These are phyloP conservation scores for Paraphoma sp. DNA, from an alignment of 2,329 filamentous ascomycete genomes.

Conservation along the genomic window DNA sequence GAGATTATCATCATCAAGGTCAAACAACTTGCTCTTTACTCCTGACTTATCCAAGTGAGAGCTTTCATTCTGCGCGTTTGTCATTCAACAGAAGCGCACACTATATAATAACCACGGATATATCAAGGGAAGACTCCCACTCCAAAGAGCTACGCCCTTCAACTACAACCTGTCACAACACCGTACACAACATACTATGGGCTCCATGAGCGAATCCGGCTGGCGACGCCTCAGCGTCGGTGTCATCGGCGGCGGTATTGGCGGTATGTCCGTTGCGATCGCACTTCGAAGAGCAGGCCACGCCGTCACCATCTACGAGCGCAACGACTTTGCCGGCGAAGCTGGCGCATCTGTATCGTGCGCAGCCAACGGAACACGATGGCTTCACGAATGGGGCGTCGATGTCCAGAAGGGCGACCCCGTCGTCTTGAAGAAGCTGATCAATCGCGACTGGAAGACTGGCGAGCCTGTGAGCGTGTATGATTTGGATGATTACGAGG, in stretches of 20 bases:
- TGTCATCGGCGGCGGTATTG: constrained; percentile 61
- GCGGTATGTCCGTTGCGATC: constrained; percentile 59
- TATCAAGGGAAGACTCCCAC: too few relatives aligned
- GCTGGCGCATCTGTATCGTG: constrained; percentile 62
- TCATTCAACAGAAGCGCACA: too few relatives aligned
- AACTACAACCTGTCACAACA: not conserved
- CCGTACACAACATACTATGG: not conserved
- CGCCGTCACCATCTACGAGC: constrained; percentile 69
- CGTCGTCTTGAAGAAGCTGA: constrained; percentile 69
- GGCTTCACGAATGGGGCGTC: constrained; percentile 72
- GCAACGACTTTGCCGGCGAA: constrained; percentile 70
- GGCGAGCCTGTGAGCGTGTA: constrained; percentile 71
- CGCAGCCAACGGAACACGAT: constrained; percentile 73
- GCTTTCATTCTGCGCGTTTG: too few relatives aligned
- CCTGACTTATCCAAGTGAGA: too few relatives aligned
- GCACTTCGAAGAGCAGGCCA: constrained; percentile 62
- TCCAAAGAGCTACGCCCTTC: too few relatives aligned
- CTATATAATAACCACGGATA: too few relatives aligned
- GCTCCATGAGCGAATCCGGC: constrained; percentile 9
- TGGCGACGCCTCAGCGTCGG: constrained; percentile 44
- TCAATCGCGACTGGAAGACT: constrained; percentile 74
- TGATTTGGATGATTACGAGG: constrained; percentile 68
- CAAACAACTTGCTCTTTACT: too few relatives aligned
- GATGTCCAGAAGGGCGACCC: constrained; percentile 70
- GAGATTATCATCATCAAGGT: too few relatives aligned